phyloP scores from a whole-genome alignment of 129 eudicot species.

The Helianthus tuberosus region DNA sequence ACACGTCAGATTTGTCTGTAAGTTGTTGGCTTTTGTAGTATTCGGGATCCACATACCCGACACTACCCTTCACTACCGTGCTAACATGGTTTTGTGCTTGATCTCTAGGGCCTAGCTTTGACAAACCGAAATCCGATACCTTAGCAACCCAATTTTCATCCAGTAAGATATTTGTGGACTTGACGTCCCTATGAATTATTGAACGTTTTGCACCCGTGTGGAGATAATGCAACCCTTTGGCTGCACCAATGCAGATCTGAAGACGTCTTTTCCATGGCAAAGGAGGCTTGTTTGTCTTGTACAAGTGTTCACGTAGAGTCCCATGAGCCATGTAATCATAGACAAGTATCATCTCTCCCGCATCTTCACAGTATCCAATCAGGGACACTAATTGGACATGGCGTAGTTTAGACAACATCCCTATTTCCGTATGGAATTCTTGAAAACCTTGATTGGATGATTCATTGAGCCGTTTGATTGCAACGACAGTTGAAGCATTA shows the following conservation, averaged over 20 bases:
- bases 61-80: slow-evolving; percentile 51
- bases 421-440: slow-evolving; percentile 48
- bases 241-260: slow-evolving; percentile 56
- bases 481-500: slow-evolving; percentile 31
- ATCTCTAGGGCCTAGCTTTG: slow-evolving; percentile 45
- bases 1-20: slow-evolving; percentile 53
- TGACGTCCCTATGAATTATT: slow-evolving; percentile 54
- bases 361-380: slow-evolving; percentile 51
- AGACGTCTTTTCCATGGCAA: slow-evolving; percentile 54
- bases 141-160: slow-evolving; percentile 62
- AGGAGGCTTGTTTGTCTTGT: slow-evolving; percentile 36
- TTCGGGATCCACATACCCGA: slow-evolving; percentile 54
- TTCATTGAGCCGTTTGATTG: slow-evolving; percentile 44
- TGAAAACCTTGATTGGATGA: slow-evolving; percentile 45
- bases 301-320: slow-evolving; percentile 45
- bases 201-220: slow-evolving; percentile 43
- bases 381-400: slow-evolving; percentile 57
- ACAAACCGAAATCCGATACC: slow-evolving; percentile 60
- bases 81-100: slow-evolving; percentile 45
- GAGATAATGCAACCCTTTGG: slow-evolving; percentile 52
- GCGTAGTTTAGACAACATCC: slow-evolving; percentile 41
- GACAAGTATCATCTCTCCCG: slow-evolving; percentile 48
- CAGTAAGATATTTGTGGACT: slow-evolving; percentile 52
- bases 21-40: slow-evolving; percentile 36
- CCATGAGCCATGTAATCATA: slow-evolving; percentile 57